A percentile compares a stretch with the other conserved stretches of the same genome.
Conservation (phyloP, 164 flowering plant genomes). For the Buxus sempervirens region DNA sequence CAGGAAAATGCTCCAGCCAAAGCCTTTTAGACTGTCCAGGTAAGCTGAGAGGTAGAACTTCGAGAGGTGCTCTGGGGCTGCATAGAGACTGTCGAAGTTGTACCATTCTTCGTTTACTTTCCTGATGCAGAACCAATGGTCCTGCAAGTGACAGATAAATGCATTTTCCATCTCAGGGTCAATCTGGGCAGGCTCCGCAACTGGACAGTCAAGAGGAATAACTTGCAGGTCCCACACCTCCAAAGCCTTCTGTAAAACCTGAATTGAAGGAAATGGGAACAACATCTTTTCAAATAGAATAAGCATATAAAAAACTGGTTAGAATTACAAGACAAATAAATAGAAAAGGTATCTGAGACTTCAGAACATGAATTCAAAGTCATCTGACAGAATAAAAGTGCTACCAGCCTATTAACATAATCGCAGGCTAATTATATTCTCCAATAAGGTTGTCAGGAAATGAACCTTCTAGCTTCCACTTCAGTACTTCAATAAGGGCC, state of each 20-base stretch:
- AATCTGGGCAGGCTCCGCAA: constrained; percentile 80
- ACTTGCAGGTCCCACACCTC: constrained; percentile 97
- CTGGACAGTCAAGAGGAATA: constrained; percentile 74
- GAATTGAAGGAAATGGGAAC: constrained; percentile 20
- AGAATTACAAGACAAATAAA: too few relatives aligned
- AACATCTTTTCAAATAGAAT: too few relatives aligned
- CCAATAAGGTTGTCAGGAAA: too few relatives aligned
- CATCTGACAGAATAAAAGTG: too few relatives aligned
- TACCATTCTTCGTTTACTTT: constrained; percentile 97
- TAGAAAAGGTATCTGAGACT: too few relatives aligned
- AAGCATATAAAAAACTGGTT: too few relatives aligned
- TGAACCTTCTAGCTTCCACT: too few relatives aligned
- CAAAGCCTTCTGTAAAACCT: constrained; percentile 90
- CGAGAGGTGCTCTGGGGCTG: constrained; percentile 95
- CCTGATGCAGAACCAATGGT: constrained; percentile 95
- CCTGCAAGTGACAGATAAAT: constrained; percentile 87
- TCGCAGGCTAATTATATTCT: too few relatives aligned
- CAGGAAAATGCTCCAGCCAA: constrained; percentile 92
- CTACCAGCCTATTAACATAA: too few relatives aligned
- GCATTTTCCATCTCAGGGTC: constrained; percentile 90
- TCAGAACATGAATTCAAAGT: too few relatives aligned
- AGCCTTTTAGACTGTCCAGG: constrained; percentile 72
- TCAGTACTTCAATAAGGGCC: too few relatives aligned
- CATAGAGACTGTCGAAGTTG: constrained; percentile 85
- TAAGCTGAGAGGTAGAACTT: constrained; percentile 95